Evolutionary conservation across 2,329 filamentous ascomycete genomes (phyloP), one percentile per base, ranked within the genome.

Genomic region (Mollisia scopiformis): DNA sequence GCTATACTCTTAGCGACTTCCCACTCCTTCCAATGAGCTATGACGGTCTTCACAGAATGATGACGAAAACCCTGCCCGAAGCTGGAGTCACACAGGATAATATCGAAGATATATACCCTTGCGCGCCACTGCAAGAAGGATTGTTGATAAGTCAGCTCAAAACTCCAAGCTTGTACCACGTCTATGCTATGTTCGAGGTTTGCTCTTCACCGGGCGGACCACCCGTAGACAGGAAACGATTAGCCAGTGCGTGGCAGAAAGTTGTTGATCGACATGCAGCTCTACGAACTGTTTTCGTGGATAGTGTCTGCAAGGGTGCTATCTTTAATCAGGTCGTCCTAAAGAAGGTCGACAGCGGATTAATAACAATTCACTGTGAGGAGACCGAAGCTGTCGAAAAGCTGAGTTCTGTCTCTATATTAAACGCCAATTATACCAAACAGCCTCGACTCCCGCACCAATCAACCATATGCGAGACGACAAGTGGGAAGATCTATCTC

Each of bases 401-500:
- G n/a, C n/a, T n/a, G 60, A 55, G 58, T 30, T 23, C 55, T 25
- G 30, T 66, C 35, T 23, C 57, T 27, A 51, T 52, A 37, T 13
- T 33, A 13, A 13, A 33, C 30, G 13, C 30, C 13, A 13, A 33
- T 33, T 13, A 33, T n/a, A n/a, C n/a, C n/a, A n/a, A n/a, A n/a
- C n/a, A n/a, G n/a, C n/a, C n/a, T n/a, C n/a, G 30, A 6, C 39
- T 23, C 39, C 16, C 39, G 7, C 16, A 43, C 21, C 6, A 6
- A 6, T 23, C 21, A 7, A 43, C 6, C 39, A 43, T 6, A 6
- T 6, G 6, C 21, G 7, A 23, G 21, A 23, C 6, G 39, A 23
- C 6, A 43, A 6, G 7, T 16, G 6, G 7, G 16, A 71, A 47
- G 59, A 16, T 81, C 0, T 79, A 78, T 65, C 77, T 78, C 43